These are phyloP conservation scores for Phialophora macrospora DNA, from an alignment of 2,329 filamentous ascomycete species.

Conservation along the genomic window DNA sequence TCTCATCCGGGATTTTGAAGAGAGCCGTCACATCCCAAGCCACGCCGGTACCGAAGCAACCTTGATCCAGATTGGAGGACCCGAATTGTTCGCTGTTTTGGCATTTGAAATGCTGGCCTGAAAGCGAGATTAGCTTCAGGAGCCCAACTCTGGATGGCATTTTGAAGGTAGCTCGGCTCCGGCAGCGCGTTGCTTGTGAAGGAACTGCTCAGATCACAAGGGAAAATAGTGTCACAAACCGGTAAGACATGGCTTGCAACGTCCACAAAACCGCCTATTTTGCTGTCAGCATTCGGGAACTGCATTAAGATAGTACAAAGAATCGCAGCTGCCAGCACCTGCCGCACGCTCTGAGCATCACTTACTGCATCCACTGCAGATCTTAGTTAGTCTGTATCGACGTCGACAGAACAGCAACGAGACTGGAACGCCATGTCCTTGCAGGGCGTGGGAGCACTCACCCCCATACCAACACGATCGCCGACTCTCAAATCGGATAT, in stretches of 20 bases:
- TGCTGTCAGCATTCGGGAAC: background rate
- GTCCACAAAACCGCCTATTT: conserved; percentile 23
- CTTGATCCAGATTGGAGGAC: conserved; percentile 31
- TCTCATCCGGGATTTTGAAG: conserved; percentile 34
- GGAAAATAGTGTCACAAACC: conserved; percentile 29
- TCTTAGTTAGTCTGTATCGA: background rate
- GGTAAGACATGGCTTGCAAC: conserved; percentile 38
- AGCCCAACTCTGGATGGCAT: background rate
- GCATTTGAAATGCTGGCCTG: conserved; percentile 43
- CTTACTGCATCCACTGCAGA: background rate
- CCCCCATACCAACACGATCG: conserved; percentile 38
- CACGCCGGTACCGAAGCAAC: conserved; percentile 35
- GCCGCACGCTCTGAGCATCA: background rate
- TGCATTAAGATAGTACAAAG: background rate
- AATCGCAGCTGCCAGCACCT: background rate
- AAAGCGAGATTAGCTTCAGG: conserved; percentile 10
- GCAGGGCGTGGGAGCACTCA: background rate
- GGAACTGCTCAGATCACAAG: background rate
- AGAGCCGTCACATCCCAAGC: conserved; percentile 34
- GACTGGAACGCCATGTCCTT: background rate
- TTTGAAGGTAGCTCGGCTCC: background rate
- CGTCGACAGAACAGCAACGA: background rate
- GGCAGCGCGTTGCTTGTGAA: background rate
- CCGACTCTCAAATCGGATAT: conserved; percentile 33
- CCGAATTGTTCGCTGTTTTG: conserved; percentile 29